Evolutionary conservation across 73 alveolate genomes (phyloP).

Genomic region (Paramecium primaurelia): DNA sequence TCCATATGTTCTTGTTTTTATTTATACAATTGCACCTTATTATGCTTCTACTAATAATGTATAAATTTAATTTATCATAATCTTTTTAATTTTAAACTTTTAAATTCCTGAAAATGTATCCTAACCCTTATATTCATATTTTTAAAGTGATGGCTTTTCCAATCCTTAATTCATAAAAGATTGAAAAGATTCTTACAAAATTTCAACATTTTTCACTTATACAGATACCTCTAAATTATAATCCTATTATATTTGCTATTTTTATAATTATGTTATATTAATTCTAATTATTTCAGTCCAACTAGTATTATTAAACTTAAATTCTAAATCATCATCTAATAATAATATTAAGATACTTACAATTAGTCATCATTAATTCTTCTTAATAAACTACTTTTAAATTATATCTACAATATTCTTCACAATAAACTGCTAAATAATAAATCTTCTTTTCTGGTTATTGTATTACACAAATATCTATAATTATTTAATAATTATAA

Average conservation of each 20-base stretch:
- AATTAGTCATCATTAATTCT: neutral
- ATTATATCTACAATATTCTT: neutral
- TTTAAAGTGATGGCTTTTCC: neutral
- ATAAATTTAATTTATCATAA: neutral
- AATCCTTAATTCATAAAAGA: neutral
- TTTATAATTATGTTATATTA: neutral
- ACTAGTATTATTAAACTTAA: neutral
- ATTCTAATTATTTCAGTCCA: neutral
- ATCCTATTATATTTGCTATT: neutral
- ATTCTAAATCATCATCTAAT: neutral
- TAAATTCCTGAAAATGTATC: neutral
- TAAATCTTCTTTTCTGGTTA: neutral
- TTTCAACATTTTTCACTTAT: neutral
- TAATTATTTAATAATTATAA: neutral
- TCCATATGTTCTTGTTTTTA: conserved; percentile 2
- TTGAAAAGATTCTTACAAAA: neutral
- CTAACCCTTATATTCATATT: neutral
- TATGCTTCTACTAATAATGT: neutral
- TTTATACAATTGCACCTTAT: neutral
- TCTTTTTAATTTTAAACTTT: neutral
- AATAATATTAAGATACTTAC: neutral
- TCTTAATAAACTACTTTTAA: neutral
- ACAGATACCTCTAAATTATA: neutral
- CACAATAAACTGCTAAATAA: neutral
- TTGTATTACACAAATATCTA: neutral